These are phyloP conservation scores for Malassezia pachydermatis DNA, from an alignment of 1,284 basidiomycete genomes.

Conservation along the genomic window DNA sequence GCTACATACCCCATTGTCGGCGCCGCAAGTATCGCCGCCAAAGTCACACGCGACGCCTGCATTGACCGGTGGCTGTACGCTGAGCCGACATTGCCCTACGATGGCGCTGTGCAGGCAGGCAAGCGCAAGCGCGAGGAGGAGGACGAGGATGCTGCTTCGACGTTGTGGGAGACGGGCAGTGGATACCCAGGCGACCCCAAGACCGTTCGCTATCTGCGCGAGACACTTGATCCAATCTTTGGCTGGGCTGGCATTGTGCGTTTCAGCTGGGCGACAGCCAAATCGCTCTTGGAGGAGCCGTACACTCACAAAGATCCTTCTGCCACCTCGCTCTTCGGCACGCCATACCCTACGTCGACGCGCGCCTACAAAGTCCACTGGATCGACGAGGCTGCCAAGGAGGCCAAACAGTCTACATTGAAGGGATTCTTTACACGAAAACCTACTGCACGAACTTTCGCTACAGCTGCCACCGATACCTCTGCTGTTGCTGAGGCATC, in stretches of 20 bases:
- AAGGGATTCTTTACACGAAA: slow-evolving; percentile 7
- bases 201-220: slow-evolving; percentile 74
- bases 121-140: slow-evolving; percentile 20
- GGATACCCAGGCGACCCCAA: slow-evolving; percentile 62
- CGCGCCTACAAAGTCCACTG: slow-evolving; percentile 10
- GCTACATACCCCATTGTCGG: slow-evolving; percentile 91
- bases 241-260: slow-evolving; percentile 82
- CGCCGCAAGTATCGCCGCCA: slow-evolving; percentile 89
- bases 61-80: slow-evolving; percentile 66
- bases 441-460: background rate
- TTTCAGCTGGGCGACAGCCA: slow-evolving; percentile 92
- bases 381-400: slow-evolving; percentile 9
- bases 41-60: slow-evolving; percentile 85
- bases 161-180: slow-evolving; percentile 17
- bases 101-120: slow-evolving; percentile 18
- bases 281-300: slow-evolving; percentile 69
- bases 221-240: slow-evolving; percentile 73
- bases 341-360: background rate
- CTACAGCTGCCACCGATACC: no score
- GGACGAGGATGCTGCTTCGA: background rate
- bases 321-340: slow-evolving; percentile 2
- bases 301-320: background rate
- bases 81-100: slow-evolving; percentile 41
- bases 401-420: background rate
- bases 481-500: background rate